phyloP scores from a whole-genome alignment of 2,329 filamentous ascomycete species.

The Triangularia setosa region DNA sequence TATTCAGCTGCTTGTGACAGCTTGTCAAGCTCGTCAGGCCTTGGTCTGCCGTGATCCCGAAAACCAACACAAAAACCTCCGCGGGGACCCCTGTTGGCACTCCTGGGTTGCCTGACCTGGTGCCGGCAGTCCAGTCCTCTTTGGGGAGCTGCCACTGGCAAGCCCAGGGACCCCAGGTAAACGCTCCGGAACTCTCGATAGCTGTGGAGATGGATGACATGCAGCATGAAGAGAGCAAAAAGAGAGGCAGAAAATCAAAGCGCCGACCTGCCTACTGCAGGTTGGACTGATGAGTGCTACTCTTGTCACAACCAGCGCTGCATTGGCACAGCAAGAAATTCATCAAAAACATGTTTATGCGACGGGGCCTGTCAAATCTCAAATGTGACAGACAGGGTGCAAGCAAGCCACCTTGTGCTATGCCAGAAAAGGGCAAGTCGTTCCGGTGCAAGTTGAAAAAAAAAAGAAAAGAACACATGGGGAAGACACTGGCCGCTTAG shows the following conservation, averaged over 20 bases:
- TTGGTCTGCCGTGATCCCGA: constrained; percentile 23
- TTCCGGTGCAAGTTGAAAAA: constrained; percentile 2
- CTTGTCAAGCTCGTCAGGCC: constrained; percentile 14
- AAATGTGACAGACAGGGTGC: constrained; percentile 8
- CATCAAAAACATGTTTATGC: constrained; percentile 10
- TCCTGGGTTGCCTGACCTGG: not conserved
- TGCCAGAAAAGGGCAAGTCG: constrained; percentile 12
- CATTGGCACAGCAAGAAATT: constrained; percentile 1
- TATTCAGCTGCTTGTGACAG: not conserved
- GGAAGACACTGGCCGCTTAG: not conserved
- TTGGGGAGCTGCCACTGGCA: constrained; percentile 12
- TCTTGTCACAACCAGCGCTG: not conserved
- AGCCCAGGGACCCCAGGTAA: constrained; percentile 10
- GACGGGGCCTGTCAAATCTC: constrained; percentile 7
- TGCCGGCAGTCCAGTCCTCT: constrained; percentile 11
- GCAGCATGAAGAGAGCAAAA: not conserved
- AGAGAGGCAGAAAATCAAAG: constrained; percentile 1
- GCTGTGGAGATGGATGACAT: constrained; percentile 4
- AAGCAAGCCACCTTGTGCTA: constrained; percentile 3
- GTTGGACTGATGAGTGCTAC: not conserved
- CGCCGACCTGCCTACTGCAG: constrained; percentile 8
- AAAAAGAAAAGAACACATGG: constrained; percentile 10
- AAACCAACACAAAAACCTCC: constrained; percentile 1
- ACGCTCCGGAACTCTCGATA: constrained; percentile 4
- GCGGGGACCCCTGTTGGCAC: constrained; percentile 3